Percentiles rank a stretch among this genome's conserved stretches.
Conservation (phyloP, 2,329 filamentous ascomycete genomes). For the Fusarium buharicum region DNA sequence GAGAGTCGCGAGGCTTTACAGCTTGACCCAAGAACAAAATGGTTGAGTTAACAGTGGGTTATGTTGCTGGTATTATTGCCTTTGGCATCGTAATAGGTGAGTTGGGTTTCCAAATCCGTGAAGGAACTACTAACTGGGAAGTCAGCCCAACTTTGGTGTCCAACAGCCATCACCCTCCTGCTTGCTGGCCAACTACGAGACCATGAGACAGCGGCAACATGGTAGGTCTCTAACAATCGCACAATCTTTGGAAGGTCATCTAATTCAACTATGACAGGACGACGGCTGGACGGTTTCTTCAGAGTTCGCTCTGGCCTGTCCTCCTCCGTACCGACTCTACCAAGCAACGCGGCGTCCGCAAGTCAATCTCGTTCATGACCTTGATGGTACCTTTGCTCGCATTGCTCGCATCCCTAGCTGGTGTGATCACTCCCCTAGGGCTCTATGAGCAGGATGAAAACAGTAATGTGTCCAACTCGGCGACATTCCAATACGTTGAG, state of each 20-base stretch:
- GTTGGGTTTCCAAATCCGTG: background rate
- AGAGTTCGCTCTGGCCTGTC: conserved; percentile 55
- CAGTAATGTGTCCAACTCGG: background rate
- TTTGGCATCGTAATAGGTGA: conserved; percentile 37
- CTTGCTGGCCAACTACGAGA: conserved; percentile 51
- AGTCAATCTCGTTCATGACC: conserved; percentile 21
- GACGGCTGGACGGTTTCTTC: conserved; percentile 44
- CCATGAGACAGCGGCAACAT: conserved; percentile 52
- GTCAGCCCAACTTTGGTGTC: conserved; percentile 52
- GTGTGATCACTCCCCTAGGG: conserved; percentile 59
- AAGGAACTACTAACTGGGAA: background rate
- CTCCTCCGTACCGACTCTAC: conserved; percentile 54
- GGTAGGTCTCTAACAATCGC: conserved; percentile 40
- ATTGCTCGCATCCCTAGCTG: conserved; percentile 52
- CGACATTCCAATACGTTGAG: conserved; percentile 51
- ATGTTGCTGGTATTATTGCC: conserved; percentile 43
- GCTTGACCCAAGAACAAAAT: conserved; percentile 14
- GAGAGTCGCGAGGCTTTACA: background rate
- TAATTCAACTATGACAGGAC: conserved; percentile 21
- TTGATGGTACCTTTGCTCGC: conserved; percentile 43
- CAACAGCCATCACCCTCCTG: conserved; percentile 51
- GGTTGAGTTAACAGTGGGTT: conserved; percentile 38
- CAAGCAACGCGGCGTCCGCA: conserved; percentile 47
- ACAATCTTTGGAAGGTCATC: background rate
- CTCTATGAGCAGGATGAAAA: conserved; percentile 51